Evolutionary conservation across 352 stramenopile species (phyloP).

Genomic region (Pythium coloratum): DNA sequence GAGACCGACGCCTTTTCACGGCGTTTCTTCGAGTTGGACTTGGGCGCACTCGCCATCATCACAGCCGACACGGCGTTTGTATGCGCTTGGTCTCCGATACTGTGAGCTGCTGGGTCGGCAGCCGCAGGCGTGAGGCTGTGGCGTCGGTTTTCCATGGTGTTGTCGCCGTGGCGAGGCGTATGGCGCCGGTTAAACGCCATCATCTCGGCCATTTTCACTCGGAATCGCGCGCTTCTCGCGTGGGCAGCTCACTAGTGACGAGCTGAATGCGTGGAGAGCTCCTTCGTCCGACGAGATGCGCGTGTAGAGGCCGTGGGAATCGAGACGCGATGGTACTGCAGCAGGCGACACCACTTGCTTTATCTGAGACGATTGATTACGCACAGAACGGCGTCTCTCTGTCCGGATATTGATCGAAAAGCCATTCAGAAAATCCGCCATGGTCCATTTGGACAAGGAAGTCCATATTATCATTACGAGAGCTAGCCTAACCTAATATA

Average conservation of each 20-base stretch:
- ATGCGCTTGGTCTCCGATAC: slow-evolving; percentile 5
- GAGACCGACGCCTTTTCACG: background rate
- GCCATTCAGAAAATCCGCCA: background rate
- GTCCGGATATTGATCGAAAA: background rate
- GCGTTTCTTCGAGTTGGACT: slow-evolving; percentile 9
- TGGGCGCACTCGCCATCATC: slow-evolving; percentile 1
- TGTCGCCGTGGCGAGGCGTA: slow-evolving; percentile 1
- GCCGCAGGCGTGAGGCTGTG: background rate
- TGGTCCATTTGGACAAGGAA: background rate
- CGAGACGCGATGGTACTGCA: background rate
- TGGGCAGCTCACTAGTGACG: background rate
- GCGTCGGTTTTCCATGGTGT: background rate
- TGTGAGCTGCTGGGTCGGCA: background rate
- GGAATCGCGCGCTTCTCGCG: background rate
- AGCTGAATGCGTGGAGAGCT: background rate
- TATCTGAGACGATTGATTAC: slow-evolving; percentile 1
- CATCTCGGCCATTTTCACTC: slow-evolving; percentile 16
- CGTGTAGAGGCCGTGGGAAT: background rate
- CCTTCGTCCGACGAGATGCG: background rate
- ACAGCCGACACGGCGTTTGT: background rate
- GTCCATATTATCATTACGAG: background rate
- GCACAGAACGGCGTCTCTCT: background rate
- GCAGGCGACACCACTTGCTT: background rate
- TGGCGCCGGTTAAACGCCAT: slow-evolving; percentile 23
- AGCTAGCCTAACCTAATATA: slow-evolving; percentile 15